Evolutionary conservation across 345 rosid genomes (phyloP).

Genomic region (Viola odorata): DNA sequence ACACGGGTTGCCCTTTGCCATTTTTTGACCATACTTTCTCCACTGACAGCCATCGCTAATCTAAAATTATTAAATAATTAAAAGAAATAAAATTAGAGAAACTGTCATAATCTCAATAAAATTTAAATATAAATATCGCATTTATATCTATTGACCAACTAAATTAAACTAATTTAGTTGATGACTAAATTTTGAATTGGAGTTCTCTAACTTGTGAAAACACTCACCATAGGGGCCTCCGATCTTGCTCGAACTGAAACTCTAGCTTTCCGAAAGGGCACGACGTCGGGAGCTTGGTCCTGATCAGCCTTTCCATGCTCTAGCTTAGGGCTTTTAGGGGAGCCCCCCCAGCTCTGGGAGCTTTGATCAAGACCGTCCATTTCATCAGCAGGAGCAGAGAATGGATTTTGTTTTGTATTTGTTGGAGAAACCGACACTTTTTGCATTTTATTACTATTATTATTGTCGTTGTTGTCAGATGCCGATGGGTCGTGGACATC

Average conservation of each 20-base stretch:
- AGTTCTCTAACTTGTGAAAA: neutral
- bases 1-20: slow-evolving; percentile 84
- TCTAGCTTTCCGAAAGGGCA: slow-evolving; percentile 54
- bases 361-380: slow-evolving; percentile 28
- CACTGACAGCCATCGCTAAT: slow-evolving; percentile 89
- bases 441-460: slow-evolving; percentile 18
- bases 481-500: slow-evolving; percentile 31
- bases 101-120: too few relatives aligned
- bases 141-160: too few relatives aligned
- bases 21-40: slow-evolving; percentile 96
- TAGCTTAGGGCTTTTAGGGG: slow-evolving; percentile 40
- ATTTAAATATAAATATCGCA: too few relatives aligned
- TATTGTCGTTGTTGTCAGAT: slow-evolving; percentile 2
- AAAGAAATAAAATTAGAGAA: too few relatives aligned
- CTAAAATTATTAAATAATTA: slow-evolving; percentile 22
- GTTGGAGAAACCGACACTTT: slow-evolving; percentile 28
- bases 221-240: slow-evolving; percentile 44
- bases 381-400: slow-evolving; percentile 16
- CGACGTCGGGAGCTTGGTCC: slow-evolving; percentile 38
- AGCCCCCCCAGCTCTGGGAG: slow-evolving; percentile 41
- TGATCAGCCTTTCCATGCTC: slow-evolving; percentile 35
- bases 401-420: slow-evolving; percentile 15
- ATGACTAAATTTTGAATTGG: neutral
- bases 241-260: slow-evolving; percentile 53
- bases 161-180: neutral